phyloP scores from a whole-genome alignment of 2,329 filamentous ascomycete genomes.

The Spiromastix sp. region DNA sequence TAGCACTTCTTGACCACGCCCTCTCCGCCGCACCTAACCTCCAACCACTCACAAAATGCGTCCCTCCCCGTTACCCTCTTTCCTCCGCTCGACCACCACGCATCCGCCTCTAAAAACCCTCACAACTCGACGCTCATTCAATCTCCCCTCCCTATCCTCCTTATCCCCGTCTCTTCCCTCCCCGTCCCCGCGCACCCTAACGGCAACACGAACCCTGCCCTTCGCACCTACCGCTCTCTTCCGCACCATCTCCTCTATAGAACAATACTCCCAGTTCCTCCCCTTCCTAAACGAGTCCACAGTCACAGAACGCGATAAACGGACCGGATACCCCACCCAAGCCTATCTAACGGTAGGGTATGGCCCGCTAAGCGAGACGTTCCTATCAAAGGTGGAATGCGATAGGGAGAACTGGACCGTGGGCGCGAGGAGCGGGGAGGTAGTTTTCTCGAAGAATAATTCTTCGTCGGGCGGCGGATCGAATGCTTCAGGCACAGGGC shows the following conservation, averaged over 20 bases:
- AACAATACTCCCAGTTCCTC: slow-evolving; percentile 76
- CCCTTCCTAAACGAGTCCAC: slow-evolving; percentile 73
- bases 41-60: not conserved
- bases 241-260: slow-evolving; percentile 76
- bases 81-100: not conserved
- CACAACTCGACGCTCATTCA: slow-evolving; percentile 8
- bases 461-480: slow-evolving; percentile 59
- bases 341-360: slow-evolving; percentile 79
- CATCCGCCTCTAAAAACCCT: not conserved
- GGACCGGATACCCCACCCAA: slow-evolving; percentile 49
- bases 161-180: slow-evolving; percentile 9
- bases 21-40: too few species aligned
- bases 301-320: slow-evolving; percentile 62
- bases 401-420: slow-evolving; percentile 56
- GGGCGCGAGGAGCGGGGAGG: slow-evolving; percentile 52
- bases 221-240: slow-evolving; percentile 65
- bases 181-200: slow-evolving; percentile 53
- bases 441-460: slow-evolving; percentile 27
- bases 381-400: slow-evolving; percentile 71
- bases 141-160: slow-evolving; percentile 11
- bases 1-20: too few species aligned
- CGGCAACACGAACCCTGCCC: slow-evolving; percentile 64
- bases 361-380: slow-evolving; percentile 72
- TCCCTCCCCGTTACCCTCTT: not conserved
- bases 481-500: too few species aligned